Percentiles rank a stretch among this genome's conserved stretches.
Conservation (phyloP, 495 filamentous ascomycete genomes). For the Neurospora sp. region DNA sequence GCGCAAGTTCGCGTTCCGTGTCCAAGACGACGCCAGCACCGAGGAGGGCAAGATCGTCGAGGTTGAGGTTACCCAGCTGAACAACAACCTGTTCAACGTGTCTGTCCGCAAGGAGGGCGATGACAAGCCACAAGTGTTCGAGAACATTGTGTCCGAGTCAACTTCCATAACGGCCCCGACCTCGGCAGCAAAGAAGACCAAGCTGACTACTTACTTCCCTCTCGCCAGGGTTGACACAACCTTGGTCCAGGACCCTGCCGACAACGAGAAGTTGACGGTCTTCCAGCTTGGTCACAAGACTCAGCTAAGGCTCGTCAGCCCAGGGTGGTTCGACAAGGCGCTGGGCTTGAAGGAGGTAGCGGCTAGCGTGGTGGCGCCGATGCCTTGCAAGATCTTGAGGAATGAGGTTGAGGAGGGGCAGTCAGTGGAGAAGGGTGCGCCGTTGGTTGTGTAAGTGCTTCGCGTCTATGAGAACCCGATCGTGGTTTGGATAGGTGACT, state of each 20-base stretch:
- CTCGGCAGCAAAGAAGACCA: conserved; percentile 19
- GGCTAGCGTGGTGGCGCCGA: conserved; percentile 76
- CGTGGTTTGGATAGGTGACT: neutral
- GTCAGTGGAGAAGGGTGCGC: conserved; percentile 71
- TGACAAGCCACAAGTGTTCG: conserved; percentile 26
- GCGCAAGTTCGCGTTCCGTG: conserved; percentile 47
- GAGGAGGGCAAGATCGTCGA: conserved; percentile 36
- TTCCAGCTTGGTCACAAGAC: conserved; percentile 80
- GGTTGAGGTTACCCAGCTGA: conserved; percentile 57
- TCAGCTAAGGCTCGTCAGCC: conserved; percentile 53
- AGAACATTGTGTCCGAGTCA: conserved; percentile 33
- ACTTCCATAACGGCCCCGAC: conserved; percentile 4
- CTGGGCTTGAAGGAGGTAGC: conserved; percentile 68
- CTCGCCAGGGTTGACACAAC: conserved; percentile 74
- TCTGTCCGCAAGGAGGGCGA: conserved; percentile 38
- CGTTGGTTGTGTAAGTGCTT: conserved; percentile 64
- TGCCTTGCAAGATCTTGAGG: conserved; percentile 88
- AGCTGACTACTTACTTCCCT: conserved; percentile 54
- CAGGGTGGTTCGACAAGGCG: conserved; percentile 78
- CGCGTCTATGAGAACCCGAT: neutral
- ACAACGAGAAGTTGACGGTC: conserved; percentile 54
- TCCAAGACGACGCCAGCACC: conserved; percentile 30
- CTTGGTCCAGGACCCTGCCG: conserved; percentile 51
- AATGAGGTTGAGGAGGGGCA: conserved; percentile 77
- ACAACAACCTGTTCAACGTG: conserved; percentile 53